phyloP scores from a whole-genome alignment of 176 grass and related monocot species.

The Triticum monococcum region DNA sequence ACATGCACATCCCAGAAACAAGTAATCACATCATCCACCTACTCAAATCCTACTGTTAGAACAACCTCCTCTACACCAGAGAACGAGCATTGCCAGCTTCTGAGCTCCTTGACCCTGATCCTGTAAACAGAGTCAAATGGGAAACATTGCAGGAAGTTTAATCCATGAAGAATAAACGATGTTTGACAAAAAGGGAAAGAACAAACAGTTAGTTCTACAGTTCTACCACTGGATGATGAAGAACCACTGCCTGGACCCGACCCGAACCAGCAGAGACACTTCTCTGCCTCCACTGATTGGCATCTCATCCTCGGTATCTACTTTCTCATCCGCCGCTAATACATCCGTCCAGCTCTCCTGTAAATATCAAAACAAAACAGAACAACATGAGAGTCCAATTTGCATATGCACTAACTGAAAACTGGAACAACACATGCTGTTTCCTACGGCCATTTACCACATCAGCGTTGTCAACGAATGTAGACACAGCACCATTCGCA shows the following conservation, averaged over 20 bases:
- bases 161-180: background rate
- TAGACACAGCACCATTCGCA: constrained; percentile 14
- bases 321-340: constrained; percentile 69
- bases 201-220: background rate
- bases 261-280: constrained; percentile 62
- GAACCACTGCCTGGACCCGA: too few species aligned
- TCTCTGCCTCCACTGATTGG: constrained; percentile 73
- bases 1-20: background rate
- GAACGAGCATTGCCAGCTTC: constrained; percentile 38
- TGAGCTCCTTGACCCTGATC: constrained; percentile 63
- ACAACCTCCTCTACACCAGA: constrained; percentile 9
- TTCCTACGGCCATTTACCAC: too few species aligned
- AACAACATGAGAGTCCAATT: background rate
- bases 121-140: constrained; percentile 16
- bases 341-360: constrained; percentile 14
- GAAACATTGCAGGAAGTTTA: background rate
- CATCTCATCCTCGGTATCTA: constrained; percentile 88
- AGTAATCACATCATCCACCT: background rate
- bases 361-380: constrained; percentile 9
- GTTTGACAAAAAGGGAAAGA: too few species aligned
- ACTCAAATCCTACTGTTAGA: constrained; percentile 35
- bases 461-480: too few species aligned
- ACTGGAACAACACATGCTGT: background rate
- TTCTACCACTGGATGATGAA: constrained; percentile 66
- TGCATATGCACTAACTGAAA: background rate